Evolutionary conservation across 257 asterid species (phyloP).

Genomic region (Solanum bukasovii): DNA sequence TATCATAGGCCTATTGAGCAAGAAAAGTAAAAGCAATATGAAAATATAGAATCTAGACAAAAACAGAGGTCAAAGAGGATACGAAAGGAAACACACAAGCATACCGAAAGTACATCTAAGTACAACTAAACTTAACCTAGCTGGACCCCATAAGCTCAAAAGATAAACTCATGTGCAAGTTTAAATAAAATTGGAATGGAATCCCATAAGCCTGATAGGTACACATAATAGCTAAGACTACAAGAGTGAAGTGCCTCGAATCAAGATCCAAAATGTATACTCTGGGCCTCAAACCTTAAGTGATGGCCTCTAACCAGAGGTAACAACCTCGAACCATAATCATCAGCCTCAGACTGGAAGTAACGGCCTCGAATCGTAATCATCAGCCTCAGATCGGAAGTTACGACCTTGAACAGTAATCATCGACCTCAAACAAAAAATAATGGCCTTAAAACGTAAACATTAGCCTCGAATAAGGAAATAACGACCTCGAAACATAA

Average conservation of each 20-base stretch:
- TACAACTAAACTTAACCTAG: background rate
- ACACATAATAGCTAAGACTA: background rate
- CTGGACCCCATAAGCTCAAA: background rate
- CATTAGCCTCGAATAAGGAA: too few species aligned
- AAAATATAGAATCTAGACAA: too few species aligned
- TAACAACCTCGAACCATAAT: background rate
- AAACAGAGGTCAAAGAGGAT: too few species aligned
- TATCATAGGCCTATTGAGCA: background rate
- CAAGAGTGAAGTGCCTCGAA: background rate
- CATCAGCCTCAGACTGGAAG: background rate
- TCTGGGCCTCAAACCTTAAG: background rate
- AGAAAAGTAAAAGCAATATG: background rate
- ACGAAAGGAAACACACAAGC: background rate
- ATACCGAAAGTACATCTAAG: background rate
- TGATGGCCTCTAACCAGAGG: background rate
- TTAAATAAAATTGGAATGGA: background rate
- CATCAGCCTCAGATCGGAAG: background rate
- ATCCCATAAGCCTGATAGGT: background rate
- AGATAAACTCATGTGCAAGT: background rate
- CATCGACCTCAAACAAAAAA: too few species aligned
- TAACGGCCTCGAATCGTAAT: background rate
- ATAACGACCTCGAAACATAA: too few species aligned
- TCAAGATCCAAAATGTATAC: background rate
- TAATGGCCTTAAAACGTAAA: too few species aligned
- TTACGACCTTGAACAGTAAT: too few species aligned